These are phyloP conservation scores for Cymodocea nodosa DNA, from an alignment of 116 monocot genomes.

Conservation along the genomic window DNA sequence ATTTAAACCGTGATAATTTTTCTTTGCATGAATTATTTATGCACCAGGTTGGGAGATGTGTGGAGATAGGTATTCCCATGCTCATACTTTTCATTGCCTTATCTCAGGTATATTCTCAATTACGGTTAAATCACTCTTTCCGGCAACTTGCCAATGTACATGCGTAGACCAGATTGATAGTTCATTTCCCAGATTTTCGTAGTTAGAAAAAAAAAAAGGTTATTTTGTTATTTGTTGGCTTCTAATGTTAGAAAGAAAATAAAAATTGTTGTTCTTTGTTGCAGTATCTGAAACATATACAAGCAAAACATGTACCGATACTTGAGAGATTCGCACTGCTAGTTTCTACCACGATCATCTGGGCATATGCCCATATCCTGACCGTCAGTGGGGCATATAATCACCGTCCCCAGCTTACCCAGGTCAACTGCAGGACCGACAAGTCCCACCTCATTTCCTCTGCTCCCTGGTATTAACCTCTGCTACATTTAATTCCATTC, in stretches of 20 bases:
- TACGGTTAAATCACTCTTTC: too few species aligned
- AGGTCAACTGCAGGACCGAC: conserved; percentile 75
- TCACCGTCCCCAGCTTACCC: conserved; percentile 42
- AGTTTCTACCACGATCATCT: conserved; percentile 48
- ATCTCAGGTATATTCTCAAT: conserved; percentile 51
- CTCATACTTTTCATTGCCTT: conserved; percentile 62
- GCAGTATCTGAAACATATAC: conserved; percentile 82
- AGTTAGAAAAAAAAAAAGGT: too few species aligned
- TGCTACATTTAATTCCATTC: neutral
- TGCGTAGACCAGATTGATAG: too few species aligned
- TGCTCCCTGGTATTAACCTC: conserved; percentile 80
- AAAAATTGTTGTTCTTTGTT: neutral
- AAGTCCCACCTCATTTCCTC: conserved; percentile 84
- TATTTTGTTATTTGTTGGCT: too few species aligned
- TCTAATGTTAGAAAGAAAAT: too few species aligned
- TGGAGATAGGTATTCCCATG: conserved; percentile 90
- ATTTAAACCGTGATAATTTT: neutral
- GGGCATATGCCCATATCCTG: conserved; percentile 67
- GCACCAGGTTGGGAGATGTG: conserved; percentile 73
- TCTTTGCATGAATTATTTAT: neutral
- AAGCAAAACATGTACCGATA: conserved; percentile 38
- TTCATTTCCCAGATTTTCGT: too few species aligned
- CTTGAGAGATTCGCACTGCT: conserved; percentile 83
- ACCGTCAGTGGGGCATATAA: conserved; percentile 81
- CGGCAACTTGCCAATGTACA: too few species aligned